These are phyloP conservation scores for Ascosphaera pollenicola DNA, from an alignment of 2,329 filamentous ascomycete species.

Conservation along the genomic window DNA sequence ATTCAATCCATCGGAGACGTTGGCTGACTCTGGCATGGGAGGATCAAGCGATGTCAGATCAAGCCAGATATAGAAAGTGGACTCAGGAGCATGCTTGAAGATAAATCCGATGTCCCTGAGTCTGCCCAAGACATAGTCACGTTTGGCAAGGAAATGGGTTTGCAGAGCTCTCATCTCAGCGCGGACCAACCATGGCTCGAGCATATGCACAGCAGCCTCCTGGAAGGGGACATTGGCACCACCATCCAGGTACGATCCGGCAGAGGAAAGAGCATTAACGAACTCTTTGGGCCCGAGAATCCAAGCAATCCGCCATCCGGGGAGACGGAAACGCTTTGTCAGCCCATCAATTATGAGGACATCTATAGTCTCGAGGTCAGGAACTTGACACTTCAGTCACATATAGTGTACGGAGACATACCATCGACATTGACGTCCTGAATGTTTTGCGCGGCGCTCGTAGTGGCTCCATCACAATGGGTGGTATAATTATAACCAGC, in stretches of 20 bases:
- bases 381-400: no score
- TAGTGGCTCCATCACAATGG: conserved; percentile 72
- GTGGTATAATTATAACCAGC: conserved; percentile 89
- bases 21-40: conserved; percentile 34
- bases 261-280: conserved; percentile 77
- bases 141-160: conserved; percentile 74
- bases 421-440: conserved; percentile 65
- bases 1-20: conserved; percentile 79
- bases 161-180: conserved; percentile 80
- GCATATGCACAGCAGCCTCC: conserved; percentile 77
- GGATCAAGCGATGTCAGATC: conserved; percentile 29
- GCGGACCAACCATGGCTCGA: conserved; percentile 63
- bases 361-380: conserved; percentile 25
- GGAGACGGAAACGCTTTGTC: conserved; percentile 89
- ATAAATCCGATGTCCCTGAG: conserved; percentile 71
- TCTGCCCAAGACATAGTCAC: conserved; percentile 68
- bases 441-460: conserved; percentile 75
- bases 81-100: conserved; percentile 65
- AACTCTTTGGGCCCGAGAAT: conserved; percentile 92
- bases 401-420: no score
- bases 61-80: conserved; percentile 83
- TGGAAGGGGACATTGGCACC: conserved; percentile 92
- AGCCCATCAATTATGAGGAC: conserved; percentile 89
- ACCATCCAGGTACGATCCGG: conserved; percentile 83
- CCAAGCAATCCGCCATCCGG: conserved; percentile 94